A percentile compares a stretch with the other conserved stretches of the same genome.
These are phyloP conservation scores for Phytophthora meadii DNA, from an alignment of 352 stramenopile species.

Conservation along the genomic window DNA sequence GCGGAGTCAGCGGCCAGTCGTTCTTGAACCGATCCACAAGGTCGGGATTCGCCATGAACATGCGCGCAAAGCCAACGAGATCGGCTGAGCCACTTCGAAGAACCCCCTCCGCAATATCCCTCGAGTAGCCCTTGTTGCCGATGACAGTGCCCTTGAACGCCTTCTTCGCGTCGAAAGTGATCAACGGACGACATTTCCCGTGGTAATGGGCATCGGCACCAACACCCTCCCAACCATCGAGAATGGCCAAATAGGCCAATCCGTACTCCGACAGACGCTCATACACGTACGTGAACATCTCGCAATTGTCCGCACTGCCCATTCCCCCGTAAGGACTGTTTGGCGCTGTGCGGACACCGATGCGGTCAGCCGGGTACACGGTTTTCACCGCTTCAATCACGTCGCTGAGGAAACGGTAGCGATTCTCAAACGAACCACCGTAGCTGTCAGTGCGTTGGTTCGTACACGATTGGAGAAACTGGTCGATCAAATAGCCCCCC, in stretches of 20 bases:
- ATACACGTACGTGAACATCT: conserved; percentile 46
- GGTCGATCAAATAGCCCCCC: conserved; percentile 91
- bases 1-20: conserved; percentile 22
- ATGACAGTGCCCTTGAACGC: conserved; percentile 39
- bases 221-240: conserved; percentile 38
- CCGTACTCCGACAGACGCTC: conserved; percentile 23
- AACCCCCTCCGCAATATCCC: conserved; percentile 30
- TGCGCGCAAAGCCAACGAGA: conserved; percentile 44
- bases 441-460: conserved; percentile 85
- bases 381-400: conserved; percentile 55
- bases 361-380: conserved; percentile 27
- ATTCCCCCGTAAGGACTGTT: conserved; percentile 40
- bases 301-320: conserved; percentile 34
- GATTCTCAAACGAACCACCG: conserved; percentile 81
- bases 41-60: conserved; percentile 54
- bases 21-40: conserved; percentile 42
- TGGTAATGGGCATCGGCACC: conserved; percentile 35
- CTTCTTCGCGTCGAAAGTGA: conserved; percentile 36
- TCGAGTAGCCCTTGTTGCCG: conserved; percentile 42
- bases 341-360: conserved; percentile 40
- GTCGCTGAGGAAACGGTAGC: conserved; percentile 66
- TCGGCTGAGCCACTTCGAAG: conserved; percentile 40
- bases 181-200: conserved; percentile 36
- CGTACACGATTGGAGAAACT: conserved; percentile 45
- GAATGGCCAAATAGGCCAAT: conserved; percentile 37